Evolutionary conservation across 768 basidiomycete genomes (phyloP), one percentile per base, ranked within the genome.

Genomic region (Boletus rubroflammeus): DNA sequence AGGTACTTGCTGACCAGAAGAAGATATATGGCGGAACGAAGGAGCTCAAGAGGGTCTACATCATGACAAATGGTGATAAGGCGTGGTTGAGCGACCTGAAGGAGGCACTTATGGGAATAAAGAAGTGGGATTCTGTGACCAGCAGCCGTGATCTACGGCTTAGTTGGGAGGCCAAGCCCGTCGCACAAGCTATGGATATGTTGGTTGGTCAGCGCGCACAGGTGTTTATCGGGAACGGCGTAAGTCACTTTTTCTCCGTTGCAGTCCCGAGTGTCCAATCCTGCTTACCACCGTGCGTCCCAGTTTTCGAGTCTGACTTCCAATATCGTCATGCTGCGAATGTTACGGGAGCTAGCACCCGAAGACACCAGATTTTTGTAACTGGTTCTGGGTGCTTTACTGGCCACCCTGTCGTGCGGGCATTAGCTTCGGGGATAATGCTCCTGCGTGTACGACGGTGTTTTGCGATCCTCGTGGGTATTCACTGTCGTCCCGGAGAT

Each of bases 181-280:
- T 85, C 11, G 71, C 77, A 21, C 82, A 85, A 66, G 77, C 81
- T 4, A 67, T 84, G 61, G 87, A 89, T 67, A 87, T 88, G 85
- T 73, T 83, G 58, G 78, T 88, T 39, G 86, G 77, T 13, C 74
- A 82, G 62, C 70, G 82, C 48, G 85, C 85, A 1, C 79, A 85
- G 59, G 75, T 82, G 53, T 81, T 88, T 56, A 71, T 89, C 40
- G 87, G 87, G 8, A 89, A 88, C 62, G 87, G 86, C 53, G 85
- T 85, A 62, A 59, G 84, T 79, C 35, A 15, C 14, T 14, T 7
- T 49, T 32, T 32, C 23, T 29, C 13, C 41, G 2, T 45, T 13
- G 17, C 19, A 25, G 11, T 26, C 39, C 21, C 2, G 19, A 6
- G 28, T 6, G 21, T 48, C 6, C 28, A 25, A 28, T 13, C 31